Percentiles rank a stretch among this genome's conserved stretches.
These are phyloP conservation scores for Colletotrichum sp. DNA, from an alignment of 2,329 filamentous ascomycete species.

Conservation along the genomic window DNA sequence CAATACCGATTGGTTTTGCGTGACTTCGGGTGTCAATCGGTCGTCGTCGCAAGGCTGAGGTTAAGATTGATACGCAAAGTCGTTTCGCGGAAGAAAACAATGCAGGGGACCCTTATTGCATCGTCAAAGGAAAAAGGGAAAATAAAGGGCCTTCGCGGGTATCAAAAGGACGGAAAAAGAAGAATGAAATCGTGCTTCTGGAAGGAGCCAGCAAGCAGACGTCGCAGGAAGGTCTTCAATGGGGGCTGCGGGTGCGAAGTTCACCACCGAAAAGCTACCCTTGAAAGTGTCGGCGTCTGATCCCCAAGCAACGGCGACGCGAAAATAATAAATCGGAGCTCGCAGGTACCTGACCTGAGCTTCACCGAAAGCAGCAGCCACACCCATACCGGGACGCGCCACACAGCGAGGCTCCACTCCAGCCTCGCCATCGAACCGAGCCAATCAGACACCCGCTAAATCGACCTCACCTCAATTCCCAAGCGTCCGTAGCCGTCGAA, in stretches of 20 bases:
- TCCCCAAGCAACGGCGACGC: constrained; percentile 10
- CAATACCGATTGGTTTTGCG: constrained; percentile 25
- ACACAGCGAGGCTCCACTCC: neutral
- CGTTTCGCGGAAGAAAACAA: constrained; percentile 5
- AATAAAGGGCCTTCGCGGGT: neutral
- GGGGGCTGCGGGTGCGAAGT: neutral
- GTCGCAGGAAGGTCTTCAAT: neutral
- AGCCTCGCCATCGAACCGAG: constrained; percentile 33
- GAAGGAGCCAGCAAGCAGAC: neutral
- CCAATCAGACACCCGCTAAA: constrained; percentile 45
- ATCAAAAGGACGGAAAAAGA: neutral
- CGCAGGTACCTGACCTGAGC: neutral
- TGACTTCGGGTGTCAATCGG: neutral
- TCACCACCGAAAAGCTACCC: neutral
- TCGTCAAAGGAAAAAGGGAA: neutral
- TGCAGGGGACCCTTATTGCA: neutral
- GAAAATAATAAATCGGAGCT: constrained; percentile 24
- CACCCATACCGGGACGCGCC: constrained; percentile 12
- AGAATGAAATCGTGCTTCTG: neutral
- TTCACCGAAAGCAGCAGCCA: constrained; percentile 18
- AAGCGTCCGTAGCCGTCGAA: constrained; percentile 15
- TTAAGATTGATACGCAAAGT: neutral
- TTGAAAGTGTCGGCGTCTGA: neutral
- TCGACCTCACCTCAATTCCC: constrained; percentile 43
- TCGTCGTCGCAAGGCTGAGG: neutral